Base-by-base conservation (phyloP, 352 stramenopile genomes). In the Phytophthora hybrid region DNA sequence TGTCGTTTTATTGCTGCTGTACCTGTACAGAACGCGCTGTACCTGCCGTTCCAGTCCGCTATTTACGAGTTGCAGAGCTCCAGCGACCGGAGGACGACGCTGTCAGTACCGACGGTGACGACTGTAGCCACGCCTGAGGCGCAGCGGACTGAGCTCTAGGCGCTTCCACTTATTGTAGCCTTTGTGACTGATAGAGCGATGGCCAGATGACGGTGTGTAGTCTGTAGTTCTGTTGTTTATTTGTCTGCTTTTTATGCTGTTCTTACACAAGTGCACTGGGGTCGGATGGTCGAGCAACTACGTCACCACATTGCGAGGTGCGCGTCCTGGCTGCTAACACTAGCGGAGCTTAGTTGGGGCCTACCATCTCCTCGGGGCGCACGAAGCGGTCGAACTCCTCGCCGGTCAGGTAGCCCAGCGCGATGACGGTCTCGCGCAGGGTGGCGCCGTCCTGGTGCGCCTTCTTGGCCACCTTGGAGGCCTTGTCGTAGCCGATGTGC, bases 401-500 rank as follows among this genome's bases (percentile, higher is more conserved):
- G 26, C 81, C 87, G 23, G 94, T 99, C 46, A 99, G 77, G 74
- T 97, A 94, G 32, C 93, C 95, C 61, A 97, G 90, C 18, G 82
- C 82, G 23, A 99, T 71, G 37, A 94, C 93, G 10, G 93, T 91
- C 77, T 99, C 94, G 51, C 95, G 97, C 57, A 99, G 82, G 1
- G 95, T 99, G 37, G 84, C 88, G 74, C 93, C 93, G 19, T 98
- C 91, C 78, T 98, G 94, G 81, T 99, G 96, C 8, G 97, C 97
- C 64, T 92, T 98, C 85, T 99, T 99, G 63, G 97, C 97, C 76
- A 99, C 97, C 74, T 98, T 97, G 59, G 93, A 96, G 4, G 96
- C 95, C 63, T 99, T 99, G 71, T 99, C 96, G 80, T 99, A 99
- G 9, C 97, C 97, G 84, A 99, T 99, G 71, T 99, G 84, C 51